Conservation (phyloP, 2,329 filamentous ascomycete genomes). For the Esteya vermicola region DNA sequence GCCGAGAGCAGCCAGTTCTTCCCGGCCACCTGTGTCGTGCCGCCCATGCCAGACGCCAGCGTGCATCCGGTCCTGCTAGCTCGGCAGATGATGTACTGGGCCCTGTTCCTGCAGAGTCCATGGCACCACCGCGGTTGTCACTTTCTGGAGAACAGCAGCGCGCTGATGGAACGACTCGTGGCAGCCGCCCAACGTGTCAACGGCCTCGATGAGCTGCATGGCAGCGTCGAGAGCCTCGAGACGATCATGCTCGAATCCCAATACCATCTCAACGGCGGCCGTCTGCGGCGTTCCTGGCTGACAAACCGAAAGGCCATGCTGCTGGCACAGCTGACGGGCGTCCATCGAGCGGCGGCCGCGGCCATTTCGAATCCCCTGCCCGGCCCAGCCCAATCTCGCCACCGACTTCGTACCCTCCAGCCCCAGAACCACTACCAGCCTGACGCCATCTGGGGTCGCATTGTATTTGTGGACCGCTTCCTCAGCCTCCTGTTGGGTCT, state of each 20-base stretch:
- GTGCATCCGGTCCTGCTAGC: background rate
- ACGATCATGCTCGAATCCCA: conserved; percentile 26
- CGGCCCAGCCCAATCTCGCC: too few relatives aligned
- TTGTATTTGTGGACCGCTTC: conserved; percentile 20
- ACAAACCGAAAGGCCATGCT: conserved; percentile 21
- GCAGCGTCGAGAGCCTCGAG: conserved; percentile 24
- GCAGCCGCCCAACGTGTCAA: conserved; percentile 18
- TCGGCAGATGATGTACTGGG: background rate
- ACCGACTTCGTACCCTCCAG: background rate
- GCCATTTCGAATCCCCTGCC: background rate
- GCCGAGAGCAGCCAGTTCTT: background rate
- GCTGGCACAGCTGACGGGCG: conserved; percentile 25
- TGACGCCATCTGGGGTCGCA: conserved; percentile 17
- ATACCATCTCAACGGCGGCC: conserved; percentile 23
- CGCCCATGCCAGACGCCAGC: background rate
- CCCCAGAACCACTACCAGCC: conserved; percentile 6
- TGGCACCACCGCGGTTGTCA: background rate
- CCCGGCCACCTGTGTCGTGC: background rate
- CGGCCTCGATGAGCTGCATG: conserved; percentile 21
- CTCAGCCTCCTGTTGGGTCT: conserved; percentile 20
- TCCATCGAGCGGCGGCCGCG: conserved; percentile 14
- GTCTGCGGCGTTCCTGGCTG: conserved; percentile 25
- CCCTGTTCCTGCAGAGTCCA: background rate
- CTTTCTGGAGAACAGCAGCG: conserved; percentile 7
- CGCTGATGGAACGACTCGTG: conserved; percentile 16